phyloP scores from a whole-genome alignment of 495 filamentous ascomycete genomes.

The Penicillium lividum region DNA sequence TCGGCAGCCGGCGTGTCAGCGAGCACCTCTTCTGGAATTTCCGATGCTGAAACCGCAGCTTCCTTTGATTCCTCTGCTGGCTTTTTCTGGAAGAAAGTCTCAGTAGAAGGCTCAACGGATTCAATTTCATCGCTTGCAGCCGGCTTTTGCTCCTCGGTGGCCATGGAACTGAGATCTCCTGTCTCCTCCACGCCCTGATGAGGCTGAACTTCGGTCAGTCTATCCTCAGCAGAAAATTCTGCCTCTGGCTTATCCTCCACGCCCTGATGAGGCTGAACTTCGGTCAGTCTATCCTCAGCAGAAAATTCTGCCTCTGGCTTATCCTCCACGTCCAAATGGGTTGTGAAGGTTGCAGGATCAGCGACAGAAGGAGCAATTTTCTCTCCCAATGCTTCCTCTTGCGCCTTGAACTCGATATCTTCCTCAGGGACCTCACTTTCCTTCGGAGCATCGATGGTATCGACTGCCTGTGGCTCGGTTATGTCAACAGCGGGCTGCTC shows the following conservation, averaged over 20 bases:
- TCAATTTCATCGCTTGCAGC: not conserved
- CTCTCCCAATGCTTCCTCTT: constrained; percentile 10
- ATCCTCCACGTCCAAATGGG: not conserved
- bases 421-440: constrained; percentile 11
- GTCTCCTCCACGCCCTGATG: not conserved
- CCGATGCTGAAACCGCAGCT: not conserved
- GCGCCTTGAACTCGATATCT: constrained; percentile 2
- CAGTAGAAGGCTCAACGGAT: constrained; percentile 1
- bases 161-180: not conserved
- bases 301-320: not conserved
- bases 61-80: not conserved
- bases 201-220: not conserved
- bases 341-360: not conserved
- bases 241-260: not conserved
- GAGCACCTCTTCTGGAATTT: not conserved
- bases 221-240: not conserved
- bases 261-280: not conserved
- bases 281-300: not conserved
- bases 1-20: not conserved
- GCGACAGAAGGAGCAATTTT: constrained; percentile 3
- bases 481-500: not conserved
- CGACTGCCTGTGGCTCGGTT: not conserved
- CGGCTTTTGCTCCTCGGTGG: not conserved
- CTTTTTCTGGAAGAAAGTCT: not conserved
- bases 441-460: constrained; percentile 11